Percentiles rank a stretch among this genome's conserved stretches.
Conservation (phyloP, 78 protist species). For the Emiliania huxleyi region DNA sequence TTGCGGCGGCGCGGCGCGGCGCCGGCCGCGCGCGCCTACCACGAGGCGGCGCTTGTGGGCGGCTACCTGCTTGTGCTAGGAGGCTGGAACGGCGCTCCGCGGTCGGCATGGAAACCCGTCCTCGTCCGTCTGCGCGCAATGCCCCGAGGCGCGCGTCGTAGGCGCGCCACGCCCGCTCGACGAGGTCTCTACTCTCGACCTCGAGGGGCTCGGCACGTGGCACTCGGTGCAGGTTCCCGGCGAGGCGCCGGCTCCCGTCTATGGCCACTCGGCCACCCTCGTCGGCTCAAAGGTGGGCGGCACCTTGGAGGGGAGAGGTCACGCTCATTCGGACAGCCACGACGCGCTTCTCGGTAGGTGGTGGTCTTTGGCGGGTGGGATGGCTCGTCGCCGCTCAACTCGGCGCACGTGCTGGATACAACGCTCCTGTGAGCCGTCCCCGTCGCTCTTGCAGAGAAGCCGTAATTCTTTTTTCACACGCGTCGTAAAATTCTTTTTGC, state of each 20-base stretch:
- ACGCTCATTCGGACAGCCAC: too few relatives aligned
- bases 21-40: neutral
- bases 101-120: too few relatives aligned
- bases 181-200: neutral
- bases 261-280: neutral
- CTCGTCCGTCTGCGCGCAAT: too few relatives aligned
- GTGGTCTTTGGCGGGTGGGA: slow-evolving; percentile 17
- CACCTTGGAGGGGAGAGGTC: too few relatives aligned
- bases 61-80: neutral
- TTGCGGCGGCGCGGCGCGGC: neutral
- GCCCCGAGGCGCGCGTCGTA: too few relatives aligned
- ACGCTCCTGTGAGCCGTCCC: neutral
- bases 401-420: neutral
- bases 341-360: too few relatives aligned
- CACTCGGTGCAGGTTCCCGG: neutral
- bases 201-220: neutral
- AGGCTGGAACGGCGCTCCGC: neutral
- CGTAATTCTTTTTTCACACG: too few relatives aligned
- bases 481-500: too few relatives aligned
- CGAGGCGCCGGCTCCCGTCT: neutral
- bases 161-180: neutral
- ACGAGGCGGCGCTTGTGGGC: neutral
- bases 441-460: too few relatives aligned
- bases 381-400: neutral
- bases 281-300: neutral